Conservation (phyloP, 148 eudicot genomes). For the Rhododendron vialii region DNA sequence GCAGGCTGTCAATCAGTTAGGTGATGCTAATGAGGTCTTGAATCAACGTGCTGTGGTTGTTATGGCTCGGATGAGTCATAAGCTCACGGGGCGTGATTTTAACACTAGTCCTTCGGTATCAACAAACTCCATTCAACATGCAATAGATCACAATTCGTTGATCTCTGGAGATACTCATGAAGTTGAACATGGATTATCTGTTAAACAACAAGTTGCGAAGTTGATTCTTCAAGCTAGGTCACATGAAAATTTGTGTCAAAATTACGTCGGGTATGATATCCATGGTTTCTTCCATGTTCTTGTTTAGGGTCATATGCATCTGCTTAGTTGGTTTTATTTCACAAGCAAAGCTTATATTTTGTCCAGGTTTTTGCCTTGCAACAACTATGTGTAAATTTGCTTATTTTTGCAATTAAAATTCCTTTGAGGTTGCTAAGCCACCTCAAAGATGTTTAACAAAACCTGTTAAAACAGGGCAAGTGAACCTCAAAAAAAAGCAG, state of each 20-base stretch:
- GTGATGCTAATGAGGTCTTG: constrained; percentile 95
- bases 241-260: constrained; percentile 90
- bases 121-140: constrained; percentile 46
- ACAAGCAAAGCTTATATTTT: not conserved
- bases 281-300: constrained; percentile 1
- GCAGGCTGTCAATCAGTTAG: constrained; percentile 93
- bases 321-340: not conserved
- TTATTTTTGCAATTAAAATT: not conserved
- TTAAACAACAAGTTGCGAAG: constrained; percentile 91
- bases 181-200: constrained; percentile 90
- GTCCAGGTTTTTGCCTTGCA: not conserved
- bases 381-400: not conserved
- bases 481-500: not conserved
- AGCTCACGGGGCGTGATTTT: constrained; percentile 97
- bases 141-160: constrained; percentile 53
- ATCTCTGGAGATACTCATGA: constrained; percentile 71
- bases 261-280: constrained; percentile 88
- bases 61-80: constrained; percentile 96
- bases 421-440: not conserved
- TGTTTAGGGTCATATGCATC: not conserved
- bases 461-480: not conserved
- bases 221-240: constrained; percentile 95
- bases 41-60: constrained; percentile 96
- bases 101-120: constrained; percentile 40
- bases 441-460: not conserved